phyloP scores from a whole-genome alignment of 257 asterid genomes.

The Cordia subcordata region DNA sequence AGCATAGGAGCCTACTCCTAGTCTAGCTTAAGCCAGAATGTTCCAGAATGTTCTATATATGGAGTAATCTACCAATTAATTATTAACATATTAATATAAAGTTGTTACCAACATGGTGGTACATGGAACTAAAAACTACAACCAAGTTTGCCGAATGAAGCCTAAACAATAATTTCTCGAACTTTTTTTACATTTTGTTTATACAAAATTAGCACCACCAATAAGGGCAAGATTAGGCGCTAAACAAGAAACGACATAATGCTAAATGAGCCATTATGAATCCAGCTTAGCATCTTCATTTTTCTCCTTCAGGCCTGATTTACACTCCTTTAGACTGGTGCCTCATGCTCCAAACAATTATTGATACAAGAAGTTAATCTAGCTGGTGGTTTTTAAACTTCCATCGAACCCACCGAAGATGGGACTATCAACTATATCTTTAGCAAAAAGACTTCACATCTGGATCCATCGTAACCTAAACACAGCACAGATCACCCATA shows the following conservation, averaged over 20 bases:
- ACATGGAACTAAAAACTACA: too few relatives aligned
- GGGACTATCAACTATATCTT: constrained; percentile 52
- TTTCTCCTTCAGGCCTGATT: too few relatives aligned
- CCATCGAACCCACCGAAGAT: constrained; percentile 42
- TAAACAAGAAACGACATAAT: constrained; percentile 12
- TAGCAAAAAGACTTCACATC: constrained; percentile 75
- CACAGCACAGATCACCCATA: constrained; percentile 6
- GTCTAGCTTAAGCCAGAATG: too few relatives aligned
- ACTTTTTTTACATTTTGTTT: constrained; percentile 10
- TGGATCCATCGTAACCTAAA: constrained; percentile 84
- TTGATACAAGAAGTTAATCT: constrained; percentile 10
- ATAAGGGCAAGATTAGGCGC: constrained; percentile 32
- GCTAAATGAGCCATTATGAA: neutral
- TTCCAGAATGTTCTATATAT: too few relatives aligned
- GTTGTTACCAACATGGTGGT: too few relatives aligned
- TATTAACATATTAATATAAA: too few relatives aligned
- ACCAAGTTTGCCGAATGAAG: too few relatives aligned
- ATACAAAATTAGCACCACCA: constrained; percentile 40
- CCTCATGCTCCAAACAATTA: neutral
- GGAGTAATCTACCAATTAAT: too few relatives aligned
- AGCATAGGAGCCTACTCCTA: too few relatives aligned
- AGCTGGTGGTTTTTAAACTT: constrained; percentile 26
- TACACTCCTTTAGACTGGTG: neutral
- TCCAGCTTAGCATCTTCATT: too few relatives aligned
- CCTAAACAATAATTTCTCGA: constrained; percentile 19